These are phyloP conservation scores for Cicer yamashitae DNA, from an alignment of 306 rosid species.

Conservation along the genomic window DNA sequence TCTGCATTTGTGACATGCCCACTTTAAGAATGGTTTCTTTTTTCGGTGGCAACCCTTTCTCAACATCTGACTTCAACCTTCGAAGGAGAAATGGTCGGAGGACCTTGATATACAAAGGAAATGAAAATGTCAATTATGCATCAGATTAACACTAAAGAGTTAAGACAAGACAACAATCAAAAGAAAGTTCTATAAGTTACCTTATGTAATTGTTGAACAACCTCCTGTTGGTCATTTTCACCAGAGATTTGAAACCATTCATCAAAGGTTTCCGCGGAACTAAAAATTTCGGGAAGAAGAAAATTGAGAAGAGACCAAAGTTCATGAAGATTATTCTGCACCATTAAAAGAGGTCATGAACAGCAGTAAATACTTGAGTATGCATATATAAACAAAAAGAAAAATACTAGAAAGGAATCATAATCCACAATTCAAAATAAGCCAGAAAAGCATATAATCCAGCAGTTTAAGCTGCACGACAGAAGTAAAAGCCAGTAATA, in stretches of 20 bases:
- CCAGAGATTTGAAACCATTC: constrained; percentile 99
- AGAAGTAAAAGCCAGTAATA: constrained; percentile 32
- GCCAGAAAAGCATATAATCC: constrained; percentile 17
- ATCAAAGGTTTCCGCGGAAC: constrained; percentile 98
- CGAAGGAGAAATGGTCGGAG: constrained; percentile 97
- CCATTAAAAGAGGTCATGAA: constrained; percentile 29
- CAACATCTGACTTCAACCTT: constrained; percentile 98
- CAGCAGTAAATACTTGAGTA: constrained; percentile 31
- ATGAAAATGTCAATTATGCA: constrained; percentile 24
- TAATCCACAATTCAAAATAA: constrained; percentile 24
- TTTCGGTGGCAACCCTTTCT: constrained; percentile 97
- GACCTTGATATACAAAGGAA: constrained; percentile 63
- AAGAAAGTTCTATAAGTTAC: constrained; percentile 48
- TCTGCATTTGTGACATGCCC: constrained; percentile 99
- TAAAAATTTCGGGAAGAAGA: constrained; percentile 97
- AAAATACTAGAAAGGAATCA: not conserved
- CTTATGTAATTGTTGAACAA: constrained; percentile 98
- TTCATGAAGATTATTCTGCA: constrained; percentile 97
- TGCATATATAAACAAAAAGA: constrained; percentile 12
- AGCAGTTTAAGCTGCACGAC: constrained; percentile 26
- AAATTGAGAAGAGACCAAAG: constrained; percentile 98
- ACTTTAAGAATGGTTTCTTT: constrained; percentile 98
- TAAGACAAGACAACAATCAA: constrained; percentile 18
- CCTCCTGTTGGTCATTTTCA: constrained; percentile 99
- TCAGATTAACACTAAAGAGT: constrained; percentile 11